Evolutionary conservation across 1,284 basidiomycete genomes (phyloP), one percentile per base, ranked within the genome.

Genomic region (Jaminaea rosea): DNA sequence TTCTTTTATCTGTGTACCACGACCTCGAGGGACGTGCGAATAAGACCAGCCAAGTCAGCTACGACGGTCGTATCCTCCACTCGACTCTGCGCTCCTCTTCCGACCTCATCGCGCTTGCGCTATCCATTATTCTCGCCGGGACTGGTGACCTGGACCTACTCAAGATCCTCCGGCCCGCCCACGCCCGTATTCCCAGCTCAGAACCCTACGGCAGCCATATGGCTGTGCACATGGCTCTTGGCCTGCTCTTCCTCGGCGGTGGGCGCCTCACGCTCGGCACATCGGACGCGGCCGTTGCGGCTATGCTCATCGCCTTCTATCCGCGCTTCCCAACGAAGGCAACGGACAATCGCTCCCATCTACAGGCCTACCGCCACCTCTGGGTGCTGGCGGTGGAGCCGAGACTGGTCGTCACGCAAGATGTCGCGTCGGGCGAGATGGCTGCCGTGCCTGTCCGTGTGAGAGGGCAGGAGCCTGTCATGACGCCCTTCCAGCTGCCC

Each of bases 311-410:
- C 13, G 83, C 94, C 0, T 90, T 94, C 77, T 97, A 89, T 75
- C 92, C 93, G 2, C 83, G 87, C 10, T 88, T 88, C 69, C 70
- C 69, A n/a, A 79, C 83, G 10, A 75, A 80, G 8, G 85, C 88
- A 1, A 82, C 82, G 7, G 92, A 98, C 67, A 94, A 94, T 76
- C 85, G 86, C 55, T 84, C 85, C 34, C 93, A 90, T 68, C 80
- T 96, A 3, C 94, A 97, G 73, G 89, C 91, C 0, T 82, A 92
- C 58, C 82, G 94, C 3, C 93, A 98, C 75, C 76, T 99, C 26
- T 98, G 94, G 94, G 87, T 87, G 2, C 78, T 98, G 31, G 94
- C 94, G 0, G 85, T 88, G 13, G 92, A 98, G 67, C 92, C 94
- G 2, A 79, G 94, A 42, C 92, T 92, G 71, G 79, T 98, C 10